Base-by-base conservation (phyloP, 148 eudicot genomes). In the Arbutus unedo region DNA sequence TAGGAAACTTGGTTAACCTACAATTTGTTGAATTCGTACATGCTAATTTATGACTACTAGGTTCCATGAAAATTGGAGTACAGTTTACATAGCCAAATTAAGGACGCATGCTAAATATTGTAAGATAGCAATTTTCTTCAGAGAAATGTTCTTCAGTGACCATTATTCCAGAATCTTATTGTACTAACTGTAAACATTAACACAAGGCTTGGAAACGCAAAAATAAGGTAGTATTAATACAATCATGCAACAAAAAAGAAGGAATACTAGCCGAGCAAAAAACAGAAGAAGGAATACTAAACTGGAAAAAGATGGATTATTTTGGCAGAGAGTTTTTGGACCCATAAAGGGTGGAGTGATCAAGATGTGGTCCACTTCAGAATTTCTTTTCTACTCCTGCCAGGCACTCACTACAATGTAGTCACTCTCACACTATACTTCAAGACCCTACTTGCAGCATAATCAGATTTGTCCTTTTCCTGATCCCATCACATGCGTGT, bases 391-490 rank as follows among this genome's bases (percentile, higher is more conserved):
- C 50, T 41, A 16, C 21, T 71, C 50, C 75, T 19, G 23, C 53
- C 45, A 45, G 21, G 50, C 76, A 19, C 77, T 49, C 41, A 8
- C 43, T 4, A 74, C 25, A n/a, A 49, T 3, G 16, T 8, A 74
- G 53, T n/a, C 38, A 49, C 77, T 3, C 25, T 48, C 25, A 19
- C 10, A 6, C 25, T 19, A 19, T 18, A 18, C 21, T 8, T 3
- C 3, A 45, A 74, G 54, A 47, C 49, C 7, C 38, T 31, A 31
- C 38, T 31, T 31, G 38, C 38, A 31, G 38, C 38, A 31, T 19
- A 19, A 44, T 74, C 51, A 74, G 21, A 74, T 74, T 74, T 74
- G 77, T 74, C 54, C 55, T 74, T 6, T 48, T 74, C 56, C 53
- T 49, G 7, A 41, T 43, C 15, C 50, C 54, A 38, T 49, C 56